phyloP scores from a whole-genome alignment of 2,329 filamentous ascomycete genomes.

The Scopulariopsis brevicaulis region DNA sequence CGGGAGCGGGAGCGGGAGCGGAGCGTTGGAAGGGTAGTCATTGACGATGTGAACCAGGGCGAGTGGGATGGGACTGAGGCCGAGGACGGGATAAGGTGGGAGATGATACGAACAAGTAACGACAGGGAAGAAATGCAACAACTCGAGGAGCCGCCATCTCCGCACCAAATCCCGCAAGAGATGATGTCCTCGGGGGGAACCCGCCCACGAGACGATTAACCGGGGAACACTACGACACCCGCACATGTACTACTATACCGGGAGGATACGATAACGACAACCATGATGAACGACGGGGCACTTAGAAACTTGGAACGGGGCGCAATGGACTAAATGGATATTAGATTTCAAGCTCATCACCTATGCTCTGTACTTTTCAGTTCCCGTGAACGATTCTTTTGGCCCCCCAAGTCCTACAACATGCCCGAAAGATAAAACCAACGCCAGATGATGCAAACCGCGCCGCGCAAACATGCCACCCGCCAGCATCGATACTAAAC shows the following conservation, averaged over 20 bases:
- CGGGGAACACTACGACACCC: neutral
- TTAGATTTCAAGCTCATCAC: neutral
- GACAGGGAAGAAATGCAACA: neutral
- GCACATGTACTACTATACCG: neutral
- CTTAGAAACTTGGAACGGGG: neutral
- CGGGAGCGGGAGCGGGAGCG: no score
- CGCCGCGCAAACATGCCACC: neutral
- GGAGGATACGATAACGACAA: neutral
- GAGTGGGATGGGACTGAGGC: no score
- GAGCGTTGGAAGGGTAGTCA: no score
- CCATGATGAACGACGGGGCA: neutral
- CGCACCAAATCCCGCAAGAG: neutral
- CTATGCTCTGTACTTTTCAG: neutral
- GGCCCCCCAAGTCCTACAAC: neutral
- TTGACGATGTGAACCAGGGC: no score
- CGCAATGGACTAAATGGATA: neutral
- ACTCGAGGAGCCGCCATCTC: neutral
- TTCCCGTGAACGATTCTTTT: neutral
- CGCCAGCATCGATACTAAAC: neutral
- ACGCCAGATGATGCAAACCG: neutral
- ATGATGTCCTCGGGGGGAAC: neutral
- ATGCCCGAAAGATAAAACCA: neutral
- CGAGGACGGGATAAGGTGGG: no score
- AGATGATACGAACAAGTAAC: no score
- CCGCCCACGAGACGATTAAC: neutral